phyloP scores from a whole-genome alignment of 2,329 filamentous ascomycete genomes.

The Xylaria sp. region DNA sequence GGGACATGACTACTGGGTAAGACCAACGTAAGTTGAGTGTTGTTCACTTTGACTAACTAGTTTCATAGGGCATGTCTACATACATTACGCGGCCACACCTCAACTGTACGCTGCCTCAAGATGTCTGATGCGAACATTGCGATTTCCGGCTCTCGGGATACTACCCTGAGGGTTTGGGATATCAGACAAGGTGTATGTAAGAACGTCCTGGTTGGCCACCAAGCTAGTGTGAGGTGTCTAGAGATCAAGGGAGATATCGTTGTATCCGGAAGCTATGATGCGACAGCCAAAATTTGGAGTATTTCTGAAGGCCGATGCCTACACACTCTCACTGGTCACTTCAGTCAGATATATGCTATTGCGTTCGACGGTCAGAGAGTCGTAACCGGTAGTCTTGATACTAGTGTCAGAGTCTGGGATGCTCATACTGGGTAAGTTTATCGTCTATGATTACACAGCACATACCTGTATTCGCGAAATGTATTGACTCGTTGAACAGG shows the following conservation, averaged over 20 bases:
- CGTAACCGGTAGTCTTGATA: constrained; percentile 95
- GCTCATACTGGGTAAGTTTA: constrained; percentile 79
- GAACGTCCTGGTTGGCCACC: constrained; percentile 92
- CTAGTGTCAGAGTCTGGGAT: constrained; percentile 97
- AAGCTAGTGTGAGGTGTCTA: constrained; percentile 92
- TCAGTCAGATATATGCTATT: constrained; percentile 98
- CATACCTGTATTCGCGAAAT: not conserved
- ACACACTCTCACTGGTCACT: constrained; percentile 90
- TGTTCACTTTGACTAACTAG: constrained; percentile 45
- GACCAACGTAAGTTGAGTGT: constrained; percentile 42
- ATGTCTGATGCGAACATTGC: constrained; percentile 96
- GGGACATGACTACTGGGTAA: constrained; percentile 94
- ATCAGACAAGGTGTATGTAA: constrained; percentile 86
- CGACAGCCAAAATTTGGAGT: constrained; percentile 96
- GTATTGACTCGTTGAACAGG: constrained; percentile 53
- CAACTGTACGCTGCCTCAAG: constrained; percentile 94
- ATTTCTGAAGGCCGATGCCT: constrained; percentile 95
- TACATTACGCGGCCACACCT: constrained; percentile 92
- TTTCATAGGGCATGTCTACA: constrained; percentile 74
- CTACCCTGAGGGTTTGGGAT: constrained; percentile 94
- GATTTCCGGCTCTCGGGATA: constrained; percentile 95
- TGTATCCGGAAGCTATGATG: constrained; percentile 98
- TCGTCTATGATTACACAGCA: constrained; percentile 4
- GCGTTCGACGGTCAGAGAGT: constrained; percentile 95
- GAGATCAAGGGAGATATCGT: constrained; percentile 97